Base-by-base conservation (phyloP, 169 alveolate genomes). In the Eimeria acervulina region DNA sequence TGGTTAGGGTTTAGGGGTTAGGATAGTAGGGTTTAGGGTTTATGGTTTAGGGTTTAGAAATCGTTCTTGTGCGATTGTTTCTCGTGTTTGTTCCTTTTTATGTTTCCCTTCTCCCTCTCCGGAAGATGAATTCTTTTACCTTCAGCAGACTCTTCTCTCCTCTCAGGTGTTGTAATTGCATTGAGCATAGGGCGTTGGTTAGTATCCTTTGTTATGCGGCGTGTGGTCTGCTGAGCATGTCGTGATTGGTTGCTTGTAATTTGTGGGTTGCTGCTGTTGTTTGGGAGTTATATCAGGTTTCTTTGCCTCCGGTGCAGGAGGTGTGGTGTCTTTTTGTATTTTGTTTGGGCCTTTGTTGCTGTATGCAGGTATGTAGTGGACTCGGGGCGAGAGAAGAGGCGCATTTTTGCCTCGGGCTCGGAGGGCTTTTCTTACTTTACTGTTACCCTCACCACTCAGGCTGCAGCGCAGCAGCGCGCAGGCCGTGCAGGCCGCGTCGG, bases 401-500 rank as follows among this genome's bases (percentile, higher is more conserved):
- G 99, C 21, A 63, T 84, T 23, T 94, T 94, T 52, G 98, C 97
- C 96, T 97, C 99, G 78, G 94, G 98, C 0, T 97, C 97, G 36
- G 97, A 98, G 44, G 98, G 98, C 63, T 97, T 98, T 70, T 98
- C 99, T 26, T 97, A 97, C 90, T 99, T 98, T 97, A 95, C 95
- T 38, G 97, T 99, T 63, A 97, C 97, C 40, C 98, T 99, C 98
- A 98, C 98, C 52, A 97, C 99, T 85, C 98, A 98, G 96, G 98
- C 99, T 17, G 98, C 99, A 40, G 99, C 99, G 26, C 97, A 97
- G 85, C 99, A 99, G 96, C 98, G 99, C 95, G 98, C 99, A 38
- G 99, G 99, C 31, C 98, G 99, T 96, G 99, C 99, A 1, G 99
- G 99, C 52, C 98, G 99, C 97, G 98, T 99, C 7, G 99, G 99